phyloP scores from a whole-genome alignment of 805 yeast species.

The Grigorovia yakushimaensis region DNA sequence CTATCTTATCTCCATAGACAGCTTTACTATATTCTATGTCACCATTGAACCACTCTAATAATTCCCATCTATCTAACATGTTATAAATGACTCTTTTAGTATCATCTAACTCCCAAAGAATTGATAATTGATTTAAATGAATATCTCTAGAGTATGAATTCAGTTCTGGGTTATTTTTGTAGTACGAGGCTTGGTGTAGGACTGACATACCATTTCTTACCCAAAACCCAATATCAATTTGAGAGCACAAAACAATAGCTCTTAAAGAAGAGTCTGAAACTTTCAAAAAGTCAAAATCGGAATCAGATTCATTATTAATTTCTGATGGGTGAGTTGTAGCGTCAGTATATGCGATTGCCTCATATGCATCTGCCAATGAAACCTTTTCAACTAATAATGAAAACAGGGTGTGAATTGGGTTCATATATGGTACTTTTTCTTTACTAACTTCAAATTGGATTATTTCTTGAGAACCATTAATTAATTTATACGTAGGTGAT shows the following conservation, averaged over 20 bases:
- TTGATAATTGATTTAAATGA: slow-evolving; percentile 52
- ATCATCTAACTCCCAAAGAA: slow-evolving; percentile 44
- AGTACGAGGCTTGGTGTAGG: slow-evolving; percentile 40
- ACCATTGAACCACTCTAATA: slow-evolving; percentile 40
- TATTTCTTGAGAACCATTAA: slow-evolving; percentile 18
- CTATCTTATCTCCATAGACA: slow-evolving; percentile 38
- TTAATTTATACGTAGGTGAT: slow-evolving; percentile 17
- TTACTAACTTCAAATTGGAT: slow-evolving; percentile 36
- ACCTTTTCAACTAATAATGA: slow-evolving; percentile 32
- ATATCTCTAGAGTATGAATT: slow-evolving; percentile 66
- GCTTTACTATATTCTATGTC: slow-evolving; percentile 31
- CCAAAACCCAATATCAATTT: slow-evolving; percentile 60
- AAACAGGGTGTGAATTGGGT: slow-evolving; percentile 50
- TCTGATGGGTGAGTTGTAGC: slow-evolving; percentile 5
- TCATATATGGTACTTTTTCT: slow-evolving; percentile 45
- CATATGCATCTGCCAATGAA: slow-evolving; percentile 15
- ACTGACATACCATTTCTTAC: slow-evolving; percentile 58
- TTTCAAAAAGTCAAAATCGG: slow-evolving; percentile 31
- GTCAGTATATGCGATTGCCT: slow-evolving; percentile 11
- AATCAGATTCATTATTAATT: background rate
- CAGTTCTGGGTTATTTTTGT: slow-evolving; percentile 37
- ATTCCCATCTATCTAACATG: slow-evolving; percentile 51
- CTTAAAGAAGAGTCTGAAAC: slow-evolving; percentile 51
- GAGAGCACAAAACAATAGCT: slow-evolving; percentile 51
- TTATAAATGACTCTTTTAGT: slow-evolving; percentile 46